Base-by-base conservation (phyloP, 345 rosid species). In the Angophora floribunda region DNA sequence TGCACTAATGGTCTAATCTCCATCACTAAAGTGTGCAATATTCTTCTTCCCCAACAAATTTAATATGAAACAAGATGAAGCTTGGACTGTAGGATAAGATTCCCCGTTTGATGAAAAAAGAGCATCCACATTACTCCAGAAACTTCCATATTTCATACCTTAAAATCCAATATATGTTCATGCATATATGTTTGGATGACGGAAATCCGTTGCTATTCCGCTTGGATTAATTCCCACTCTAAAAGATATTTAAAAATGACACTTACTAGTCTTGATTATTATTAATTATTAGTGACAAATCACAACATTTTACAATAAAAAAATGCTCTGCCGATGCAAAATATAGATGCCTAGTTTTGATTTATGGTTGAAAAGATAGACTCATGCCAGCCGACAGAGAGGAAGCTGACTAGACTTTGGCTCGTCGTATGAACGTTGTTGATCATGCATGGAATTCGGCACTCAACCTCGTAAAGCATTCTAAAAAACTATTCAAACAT, bases 151-250 rank as follows among this genome's bases (percentile, higher is more conserved):
- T 21, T 19, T 9, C 84, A 19, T 41, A 21, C 28, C 28, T 0
- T 75, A 41, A 75, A 70, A 44, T 75, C 49, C 41, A 75, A 1
- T 5, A 75, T 75, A 41, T 75, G 28, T 75, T 36, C 26, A 67
- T 41, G 7, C 0, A 67, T 7, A 11, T 3, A 32, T 32, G 45
- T 17, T 16, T 16, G 10, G 45, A 70, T 75, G 14, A 5, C 49
- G 0, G 0, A 75, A 75, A 49, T 75, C 41, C 7, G 1, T 19
- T 41, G 3, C 3, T 9, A 14, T 41, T 44, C 82, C 12, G 1
- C 9, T 32, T 9, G 24, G 47, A 17, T 36, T 19, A 70, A 70
- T 70, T 4, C 80, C 47, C 26, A 3, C 82, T 70, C 82, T 36
- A 70, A 36, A 36, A 36, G 41, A 36, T 36, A 55, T 36, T 4